Evolutionary conservation across 106 monocot genomes (phyloP).

Genomic region (Acanthochlamys bracteata): DNA sequence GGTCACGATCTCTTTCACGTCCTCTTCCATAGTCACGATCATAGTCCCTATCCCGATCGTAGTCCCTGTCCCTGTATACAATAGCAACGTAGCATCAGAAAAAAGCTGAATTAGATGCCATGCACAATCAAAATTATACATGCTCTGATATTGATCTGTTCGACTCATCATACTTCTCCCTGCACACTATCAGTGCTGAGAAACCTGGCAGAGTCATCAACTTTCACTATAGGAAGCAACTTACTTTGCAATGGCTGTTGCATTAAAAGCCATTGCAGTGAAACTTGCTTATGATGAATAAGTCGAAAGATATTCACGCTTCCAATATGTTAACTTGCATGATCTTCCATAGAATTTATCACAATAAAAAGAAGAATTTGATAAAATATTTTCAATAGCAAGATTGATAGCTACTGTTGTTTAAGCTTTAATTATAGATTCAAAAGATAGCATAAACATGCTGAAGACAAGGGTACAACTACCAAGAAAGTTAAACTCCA

Average conservation of each 20-base stretch:
- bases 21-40: conserved; percentile 34
- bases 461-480: no score
- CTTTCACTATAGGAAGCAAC: conserved; percentile 45
- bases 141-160: conserved; percentile 2
- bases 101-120: neutral
- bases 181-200: conserved; percentile 75
- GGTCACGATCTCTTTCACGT: conserved; percentile 36
- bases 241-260: conserved; percentile 29
- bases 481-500: no score
- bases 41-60: conserved; percentile 31
- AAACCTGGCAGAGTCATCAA: conserved; percentile 55
- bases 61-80: conserved; percentile 1
- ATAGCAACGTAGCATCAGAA: neutral
- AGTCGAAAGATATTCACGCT: conserved; percentile 3
- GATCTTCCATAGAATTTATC: no score
- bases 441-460: no score
- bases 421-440: no score
- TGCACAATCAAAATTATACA: neutral
- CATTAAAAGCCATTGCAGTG: conserved; percentile 28
- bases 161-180: conserved; percentile 63
- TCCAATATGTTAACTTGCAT: conserved; percentile 9
- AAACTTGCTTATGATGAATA: conserved; percentile 4
- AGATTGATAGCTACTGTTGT: no score
- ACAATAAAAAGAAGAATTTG: no score
- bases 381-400: no score